These are phyloP conservation scores for Hysterangium stoloniferum DNA, from an alignment of 768 basidiomycete species.

Conservation along the genomic window DNA sequence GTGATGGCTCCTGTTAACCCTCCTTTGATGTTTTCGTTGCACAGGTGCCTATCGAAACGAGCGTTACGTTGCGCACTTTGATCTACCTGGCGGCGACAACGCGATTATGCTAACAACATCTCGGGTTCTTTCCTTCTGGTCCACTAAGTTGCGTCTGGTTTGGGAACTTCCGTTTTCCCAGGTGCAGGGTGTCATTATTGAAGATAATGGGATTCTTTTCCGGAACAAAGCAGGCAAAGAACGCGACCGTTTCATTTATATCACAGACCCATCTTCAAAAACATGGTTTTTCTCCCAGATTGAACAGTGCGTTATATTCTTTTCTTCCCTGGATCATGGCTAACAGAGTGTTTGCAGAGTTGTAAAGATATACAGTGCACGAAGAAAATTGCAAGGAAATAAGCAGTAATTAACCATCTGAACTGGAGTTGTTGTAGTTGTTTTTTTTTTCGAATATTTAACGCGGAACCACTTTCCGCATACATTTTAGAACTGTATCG, in stretches of 20 bases:
- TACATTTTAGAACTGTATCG: conserved; percentile 4
- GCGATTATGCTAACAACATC: conserved; percentile 73
- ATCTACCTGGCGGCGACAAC: conserved; percentile 72
- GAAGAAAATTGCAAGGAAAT: conserved; percentile 32
- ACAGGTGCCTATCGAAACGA: conserved; percentile 70
- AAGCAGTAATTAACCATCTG: too few relatives aligned
- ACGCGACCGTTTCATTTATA: conserved; percentile 67
- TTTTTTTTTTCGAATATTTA: too few relatives aligned
- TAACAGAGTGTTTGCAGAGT: conserved; percentile 32
- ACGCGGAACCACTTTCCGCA: too few relatives aligned
- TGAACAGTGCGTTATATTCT: conserved; percentile 24
- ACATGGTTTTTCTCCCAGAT: conserved; percentile 78
- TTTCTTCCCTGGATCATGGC: neutral
- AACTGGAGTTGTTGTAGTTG: too few relatives aligned
- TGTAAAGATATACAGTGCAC: conserved; percentile 69
- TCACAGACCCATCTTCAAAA: conserved; percentile 67
- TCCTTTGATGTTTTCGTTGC: neutral
- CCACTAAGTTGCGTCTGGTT: conserved; percentile 72
- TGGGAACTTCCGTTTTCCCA: conserved; percentile 90
- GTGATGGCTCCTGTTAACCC: neutral
- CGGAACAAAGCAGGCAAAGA: conserved; percentile 72
- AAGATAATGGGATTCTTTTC: conserved; percentile 86
- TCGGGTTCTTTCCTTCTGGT: conserved; percentile 76
- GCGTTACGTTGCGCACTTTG: conserved; percentile 86
- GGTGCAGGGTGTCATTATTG: conserved; percentile 80